phyloP scores from a whole-genome alignment of 371 early-diverging fungal species.

The Coemansia linderi region DNA sequence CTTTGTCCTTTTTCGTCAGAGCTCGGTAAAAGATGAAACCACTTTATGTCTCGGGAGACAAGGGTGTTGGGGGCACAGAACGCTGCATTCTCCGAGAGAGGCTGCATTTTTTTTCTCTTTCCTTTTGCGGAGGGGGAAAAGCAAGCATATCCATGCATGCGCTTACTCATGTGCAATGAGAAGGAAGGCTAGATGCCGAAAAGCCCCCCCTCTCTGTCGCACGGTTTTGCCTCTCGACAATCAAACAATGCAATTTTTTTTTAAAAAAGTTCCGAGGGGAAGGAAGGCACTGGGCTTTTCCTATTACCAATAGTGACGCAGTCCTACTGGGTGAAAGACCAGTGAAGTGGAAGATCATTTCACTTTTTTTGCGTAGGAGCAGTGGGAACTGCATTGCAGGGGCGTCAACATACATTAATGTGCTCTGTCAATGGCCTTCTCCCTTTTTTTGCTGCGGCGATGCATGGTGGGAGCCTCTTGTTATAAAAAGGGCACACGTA shows the following conservation, averaged over 20 bases:
- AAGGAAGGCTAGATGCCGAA: conserved; percentile 3
- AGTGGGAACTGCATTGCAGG: neutral
- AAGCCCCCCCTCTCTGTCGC: neutral
- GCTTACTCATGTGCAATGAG: conserved; percentile 11
- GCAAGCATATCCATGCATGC: conserved; percentile 11
- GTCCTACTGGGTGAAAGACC: too few relatives aligned
- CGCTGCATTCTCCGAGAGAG: neutral
- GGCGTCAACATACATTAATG: neutral
- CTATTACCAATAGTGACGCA: too few relatives aligned
- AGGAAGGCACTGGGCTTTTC: too few relatives aligned
- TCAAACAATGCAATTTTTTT: neutral
- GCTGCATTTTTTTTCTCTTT: neutral
- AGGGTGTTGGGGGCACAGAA: neutral
- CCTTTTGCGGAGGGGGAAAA: neutral
- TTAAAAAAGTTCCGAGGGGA: neutral
- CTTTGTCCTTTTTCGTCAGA: neutral
- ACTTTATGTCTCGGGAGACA: neutral
- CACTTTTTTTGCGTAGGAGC: neutral
- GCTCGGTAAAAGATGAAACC: neutral
- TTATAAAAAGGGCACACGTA: neutral
- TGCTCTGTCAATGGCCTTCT: neutral
- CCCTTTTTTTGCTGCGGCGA: too few relatives aligned
- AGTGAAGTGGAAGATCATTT: neutral
- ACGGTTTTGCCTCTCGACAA: neutral
- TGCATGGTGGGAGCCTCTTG: too few relatives aligned